Evolutionary conservation across 2,329 filamentous ascomycete species (phyloP).

Genomic region (Epicoccum sorghinum): DNA sequence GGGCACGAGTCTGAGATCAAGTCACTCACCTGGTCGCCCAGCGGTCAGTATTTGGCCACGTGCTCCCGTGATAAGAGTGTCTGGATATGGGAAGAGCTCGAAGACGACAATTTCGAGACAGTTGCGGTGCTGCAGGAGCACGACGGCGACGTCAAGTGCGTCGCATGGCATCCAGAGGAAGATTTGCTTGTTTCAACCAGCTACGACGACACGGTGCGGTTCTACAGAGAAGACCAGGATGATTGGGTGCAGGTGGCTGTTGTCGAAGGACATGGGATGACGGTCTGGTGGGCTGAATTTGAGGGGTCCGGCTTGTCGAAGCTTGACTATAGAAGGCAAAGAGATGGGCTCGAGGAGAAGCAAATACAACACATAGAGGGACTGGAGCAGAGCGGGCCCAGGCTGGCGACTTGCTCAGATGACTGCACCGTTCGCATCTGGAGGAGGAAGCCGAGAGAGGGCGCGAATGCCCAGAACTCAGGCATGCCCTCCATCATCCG

Average conservation of each 20-base stretch:
- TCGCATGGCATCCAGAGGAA: conserved; percentile 85
- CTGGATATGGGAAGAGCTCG: conserved; percentile 98
- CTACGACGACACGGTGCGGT: conserved; percentile 88
- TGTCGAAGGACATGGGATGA: conserved; percentile 79
- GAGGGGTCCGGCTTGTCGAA: conserved; percentile 53
- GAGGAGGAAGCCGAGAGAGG: conserved; percentile 66
- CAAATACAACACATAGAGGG: conserved; percentile 44
- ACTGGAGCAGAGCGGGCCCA: conserved; percentile 54
- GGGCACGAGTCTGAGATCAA: conserved; percentile 96
- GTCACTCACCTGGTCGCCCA: conserved; percentile 74
- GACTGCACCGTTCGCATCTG: conserved; percentile 82
- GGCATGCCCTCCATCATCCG: conserved; percentile 91
- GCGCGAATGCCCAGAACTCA: conserved; percentile 54
- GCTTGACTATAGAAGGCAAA: conserved; percentile 32
- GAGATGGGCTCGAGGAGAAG: conserved; percentile 37
- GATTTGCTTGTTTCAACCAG: conserved; percentile 85
- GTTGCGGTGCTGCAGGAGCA: conserved; percentile 94
- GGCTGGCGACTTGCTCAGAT: conserved; percentile 84
- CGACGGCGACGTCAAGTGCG: conserved; percentile 91
- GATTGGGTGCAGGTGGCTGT: conserved; percentile 92
- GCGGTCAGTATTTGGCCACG: conserved; percentile 81
- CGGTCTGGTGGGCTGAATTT: conserved; percentile 86
- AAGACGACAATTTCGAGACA: conserved; percentile 95
- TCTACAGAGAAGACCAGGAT: conserved; percentile 90
- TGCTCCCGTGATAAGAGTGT: conserved; percentile 92